Percentiles rank a stretch among this genome's conserved stretches.
Evolutionary conservation across 2,329 filamentous ascomycete species (phyloP).

Genomic region (Fusarium equiseti): DNA sequence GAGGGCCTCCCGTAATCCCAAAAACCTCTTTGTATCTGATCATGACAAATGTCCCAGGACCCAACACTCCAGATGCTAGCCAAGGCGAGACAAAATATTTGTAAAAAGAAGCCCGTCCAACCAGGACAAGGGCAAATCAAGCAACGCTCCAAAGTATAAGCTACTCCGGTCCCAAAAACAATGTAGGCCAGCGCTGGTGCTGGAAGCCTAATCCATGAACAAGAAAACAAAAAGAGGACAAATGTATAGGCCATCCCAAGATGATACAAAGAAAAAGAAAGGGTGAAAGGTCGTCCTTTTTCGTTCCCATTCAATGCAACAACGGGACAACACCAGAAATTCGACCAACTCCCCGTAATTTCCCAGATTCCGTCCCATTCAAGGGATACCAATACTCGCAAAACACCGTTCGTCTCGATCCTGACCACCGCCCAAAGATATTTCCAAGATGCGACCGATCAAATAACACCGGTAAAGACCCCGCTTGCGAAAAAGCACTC

Average conservation of each 20-base stretch:
- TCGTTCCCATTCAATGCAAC: constrained; percentile 51
- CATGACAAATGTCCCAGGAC: constrained; percentile 50
- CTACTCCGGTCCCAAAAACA: constrained; percentile 39
- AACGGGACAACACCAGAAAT: constrained; percentile 48
- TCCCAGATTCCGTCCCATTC: constrained; percentile 49
- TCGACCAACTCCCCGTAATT: constrained; percentile 55
- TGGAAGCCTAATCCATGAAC: constrained; percentile 30
- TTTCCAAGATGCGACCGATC: constrained; percentile 54
- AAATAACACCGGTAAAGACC: constrained; percentile 51
- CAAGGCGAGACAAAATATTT: constrained; percentile 44
- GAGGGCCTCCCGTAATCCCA: constrained; percentile 50
- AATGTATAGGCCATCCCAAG: constrained; percentile 48
- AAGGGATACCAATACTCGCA: constrained; percentile 47
- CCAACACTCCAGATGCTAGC: constrained; percentile 51
- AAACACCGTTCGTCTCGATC: constrained; percentile 53
- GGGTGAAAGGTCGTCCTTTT: constrained; percentile 43
- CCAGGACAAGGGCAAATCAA: constrained; percentile 48
- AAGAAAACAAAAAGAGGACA: constrained; percentile 47
- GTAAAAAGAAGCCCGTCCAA: constrained; percentile 40
- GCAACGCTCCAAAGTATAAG: constrained; percentile 45
- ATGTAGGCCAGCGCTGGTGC: constrained; percentile 33
- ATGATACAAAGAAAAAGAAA: constrained; percentile 50
- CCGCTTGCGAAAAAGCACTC: constrained; percentile 51
- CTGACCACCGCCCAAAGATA: constrained; percentile 51
- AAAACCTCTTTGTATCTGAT: constrained; percentile 51